Base-by-base conservation (phyloP, 78 protist genomes). In the Speleostelium caveatum region DNA sequence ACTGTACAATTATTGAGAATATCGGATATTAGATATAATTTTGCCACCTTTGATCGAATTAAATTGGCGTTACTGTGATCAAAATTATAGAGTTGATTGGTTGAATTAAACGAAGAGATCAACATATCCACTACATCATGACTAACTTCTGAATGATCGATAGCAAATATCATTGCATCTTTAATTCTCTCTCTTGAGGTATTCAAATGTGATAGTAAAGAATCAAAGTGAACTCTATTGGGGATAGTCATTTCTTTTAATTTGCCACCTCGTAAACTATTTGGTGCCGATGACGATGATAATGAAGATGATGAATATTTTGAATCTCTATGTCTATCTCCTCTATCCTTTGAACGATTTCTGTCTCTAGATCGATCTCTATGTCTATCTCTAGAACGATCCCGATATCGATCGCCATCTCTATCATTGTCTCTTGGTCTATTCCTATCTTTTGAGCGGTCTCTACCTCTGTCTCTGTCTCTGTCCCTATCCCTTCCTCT, bases 1-100 rank as follows among this genome's bases (percentile, higher is more conserved):
- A 69, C 91, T 32, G 91, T 83, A 32, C 91, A 83, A 41, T 83
- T 83, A 24, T 66, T 53, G 10, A 83, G 55, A 7, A 83, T 83
- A 69, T 83, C 91, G 2, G 91, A 83, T 19, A 83, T 83, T 28
- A 83, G 45, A 69, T 30, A 83, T 5, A 83, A 33, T 5, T 60
- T 67, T 17, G 91, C 55, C 10, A 83, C 38, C n/a, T 42, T 83
- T 53, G 75, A 51, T 67, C 32, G n/a, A 41, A 35, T 67, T n/a
- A 28, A 28, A 32, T 45, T 51, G 19, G 51, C 1, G 3, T 17
- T 58, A 19, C 73, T 17, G 32, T 2, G 24, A 4, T 49, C 71
- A 17, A 36, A 32, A 4, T 19, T 58, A 22, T 45, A 39, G 5
- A 61, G 51, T 8, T n/a, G n/a, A n/a, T n/a, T n/a, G n/a, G n/a